Base-by-base conservation (phyloP, 2,329 filamentous ascomycete species). In the Neofusicoccum parvum region DNA sequence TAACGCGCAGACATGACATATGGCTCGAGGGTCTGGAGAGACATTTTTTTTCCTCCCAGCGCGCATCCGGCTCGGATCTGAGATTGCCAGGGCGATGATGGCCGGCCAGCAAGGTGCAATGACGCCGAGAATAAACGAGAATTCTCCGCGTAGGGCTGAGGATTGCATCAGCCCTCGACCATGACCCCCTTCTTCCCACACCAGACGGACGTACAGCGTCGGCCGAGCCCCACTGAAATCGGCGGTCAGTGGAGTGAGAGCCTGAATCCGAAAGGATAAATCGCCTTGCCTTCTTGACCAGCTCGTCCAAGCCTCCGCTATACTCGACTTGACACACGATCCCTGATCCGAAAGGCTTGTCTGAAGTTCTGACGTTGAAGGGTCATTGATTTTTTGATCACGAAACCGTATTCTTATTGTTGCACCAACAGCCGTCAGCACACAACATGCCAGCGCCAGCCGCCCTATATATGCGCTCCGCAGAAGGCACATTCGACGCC, bases 191-290 rank as follows among this genome's bases (percentile, higher is more conserved):
- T 48, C 43, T 20, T 23, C 10, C 27, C 17, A 34, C 3, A 32
- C 15, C 50, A 51, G 27, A 37, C 49, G 17, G 17, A 56, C 14
- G 32, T 32, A 15, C 27, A 36, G 43, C 32, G 43, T 60, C 56
- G 56, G 56, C 56, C 56, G 56, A 60, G 56, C 10, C 32, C 56
- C 56, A 48, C 56, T 36, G 27, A 48, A 60, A 36, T 37, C 62
- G 37, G 37, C 49, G 41, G 62, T 51, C 62, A 46, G 49, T 64
- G 48, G 49, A 23, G n/a, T 64, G 62, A 64, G n/a, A 63, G 6
- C 20, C 14, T 32, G 3, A 6, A 11, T 7, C 3, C n/a, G 12
- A 3, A 10, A 49, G 14, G 15, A 63, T 54, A 54, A 64, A 62
- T 43, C 37, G 11, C 9, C 20, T 27, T 27, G 5, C 3, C 11